Base-by-base conservation (phyloP, 345 rosid species). In the Gynandropsis gynandra region DNA sequence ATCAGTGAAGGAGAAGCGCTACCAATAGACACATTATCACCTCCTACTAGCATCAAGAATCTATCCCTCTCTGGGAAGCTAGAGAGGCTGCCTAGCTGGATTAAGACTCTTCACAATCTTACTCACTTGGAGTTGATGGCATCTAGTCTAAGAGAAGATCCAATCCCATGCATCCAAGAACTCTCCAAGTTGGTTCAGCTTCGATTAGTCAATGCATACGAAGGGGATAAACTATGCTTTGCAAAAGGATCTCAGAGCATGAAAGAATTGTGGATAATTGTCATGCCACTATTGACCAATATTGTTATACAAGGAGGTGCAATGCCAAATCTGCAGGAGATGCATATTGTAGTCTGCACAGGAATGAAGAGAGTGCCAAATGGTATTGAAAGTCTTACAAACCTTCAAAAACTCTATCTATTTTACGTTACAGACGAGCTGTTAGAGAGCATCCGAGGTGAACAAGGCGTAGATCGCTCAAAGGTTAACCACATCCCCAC, bases 31-130 rank as follows among this genome's bases (percentile, higher is more conserved):
- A 52, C 29, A 5, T 24, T 24, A 36, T 36, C 40, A 36, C 16
- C 7, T 11, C 57, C 58, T 35, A 56, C 63, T 15, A 29, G 19
- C 8, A 60, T 69, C 8, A 27, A 45, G 15, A 58, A 6, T 13
- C 58, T 63, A 8, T 10, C 0, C 10, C 31, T 59, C 4, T 14
- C 12, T 1, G 74, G 65, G 16, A 63, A 53, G 41, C 10, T 63
- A 52, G 52, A 59, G 18, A 63, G 13, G 8, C 45, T 63, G 8
- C 58, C 69, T 1, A 29, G 10, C 0, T 69, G 73, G 73, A 52
- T 69, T 42, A 24, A 32, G 8, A 34, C 58, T 9, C 67, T 67
- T 9, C 49, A 61, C 1, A 50, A 21, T 48, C 32, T 61, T 3
- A 33, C 48, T 2, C 8, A 2, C 1, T 36, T 63, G 24, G 1